Percentiles rank a stretch among this genome's conserved stretches.
phyloP scores from a whole-genome alignment of 2,329 filamentous ascomycete genomes.

The Didymella sp. region DNA sequence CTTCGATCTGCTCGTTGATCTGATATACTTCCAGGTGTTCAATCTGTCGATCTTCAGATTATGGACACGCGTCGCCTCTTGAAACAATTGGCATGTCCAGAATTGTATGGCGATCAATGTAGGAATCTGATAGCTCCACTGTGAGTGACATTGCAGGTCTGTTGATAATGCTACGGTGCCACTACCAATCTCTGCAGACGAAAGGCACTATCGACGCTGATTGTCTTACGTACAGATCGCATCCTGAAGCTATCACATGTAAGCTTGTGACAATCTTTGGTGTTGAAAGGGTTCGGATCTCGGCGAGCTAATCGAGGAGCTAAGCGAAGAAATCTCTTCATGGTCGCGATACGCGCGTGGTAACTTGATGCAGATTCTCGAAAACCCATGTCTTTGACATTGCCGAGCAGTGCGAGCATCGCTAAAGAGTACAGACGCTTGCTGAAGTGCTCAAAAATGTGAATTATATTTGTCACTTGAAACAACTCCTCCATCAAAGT shows the following conservation, averaged over 20 bases:
- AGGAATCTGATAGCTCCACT: slow-evolving; percentile 1
- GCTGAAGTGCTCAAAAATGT: background rate
- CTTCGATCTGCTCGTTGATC: slow-evolving; percentile 2
- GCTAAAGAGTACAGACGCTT: background rate
- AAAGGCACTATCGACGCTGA: background rate
- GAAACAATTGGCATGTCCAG: slow-evolving; percentile 6
- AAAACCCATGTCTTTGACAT: background rate
- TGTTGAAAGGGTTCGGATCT: background rate
- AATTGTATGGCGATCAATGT: slow-evolving; percentile 7
- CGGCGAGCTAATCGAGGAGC: background rate
- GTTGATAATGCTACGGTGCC: background rate
- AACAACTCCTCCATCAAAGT: background rate
- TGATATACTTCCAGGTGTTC: background rate
- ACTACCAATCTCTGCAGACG: background rate
- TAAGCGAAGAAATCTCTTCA: slow-evolving; percentile 4
- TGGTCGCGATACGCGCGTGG: background rate
- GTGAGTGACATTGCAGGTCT: background rate
- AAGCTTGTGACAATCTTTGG: background rate
- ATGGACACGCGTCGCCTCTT: slow-evolving; percentile 5
- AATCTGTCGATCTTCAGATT: slow-evolving; percentile 3
- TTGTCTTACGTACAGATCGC: background rate
- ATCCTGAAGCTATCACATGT: background rate
- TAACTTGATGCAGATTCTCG: background rate
- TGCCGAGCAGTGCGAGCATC: background rate
- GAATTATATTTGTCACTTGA: background rate